Conservation (phyloP, 2,329 filamentous ascomycete species). For the Gremmenia infestans region DNA sequence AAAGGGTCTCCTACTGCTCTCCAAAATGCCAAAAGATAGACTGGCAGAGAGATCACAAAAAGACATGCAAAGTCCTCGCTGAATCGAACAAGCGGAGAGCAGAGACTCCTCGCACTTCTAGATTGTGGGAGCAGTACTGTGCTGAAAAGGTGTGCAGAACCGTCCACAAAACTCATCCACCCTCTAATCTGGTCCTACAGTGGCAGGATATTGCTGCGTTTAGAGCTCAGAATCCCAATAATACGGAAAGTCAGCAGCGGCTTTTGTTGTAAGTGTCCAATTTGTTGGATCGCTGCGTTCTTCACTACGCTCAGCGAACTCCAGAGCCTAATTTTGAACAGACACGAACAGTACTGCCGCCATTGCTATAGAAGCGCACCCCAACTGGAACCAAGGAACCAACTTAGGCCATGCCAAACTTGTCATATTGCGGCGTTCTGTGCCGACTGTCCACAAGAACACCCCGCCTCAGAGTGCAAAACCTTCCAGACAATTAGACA, state of each 20-base stretch:
- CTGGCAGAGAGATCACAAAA: conserved; percentile 19
- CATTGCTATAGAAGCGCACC: conserved; percentile 11
- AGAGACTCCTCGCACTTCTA: neutral
- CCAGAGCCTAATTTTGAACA: conserved; percentile 1
- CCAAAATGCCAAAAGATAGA: conserved; percentile 22
- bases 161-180: neutral
- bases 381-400: conserved; percentile 4
- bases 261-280: conserved; percentile 6
- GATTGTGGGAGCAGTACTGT: conserved; percentile 9
- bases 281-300: neutral
- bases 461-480: conserved; percentile 5
- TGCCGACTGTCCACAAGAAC: conserved; percentile 3
- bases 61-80: conserved; percentile 6
- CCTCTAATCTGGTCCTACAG: neutral
- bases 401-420: conserved; percentile 7
- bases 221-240: neutral
- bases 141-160: conserved; percentile 8
- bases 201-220: conserved; percentile 8
- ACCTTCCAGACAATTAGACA: neutral
- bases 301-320: no score
- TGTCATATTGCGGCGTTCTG: conserved; percentile 14
- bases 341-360: conserved; percentile 16
- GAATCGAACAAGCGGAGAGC: conserved; percentile 1
- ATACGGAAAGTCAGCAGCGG: conserved; percentile 6
- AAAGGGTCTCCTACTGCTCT: conserved; percentile 22